Conservation (phyloP, 2,329 filamentous ascomycete species). For the Curvularia lunata region DNA sequence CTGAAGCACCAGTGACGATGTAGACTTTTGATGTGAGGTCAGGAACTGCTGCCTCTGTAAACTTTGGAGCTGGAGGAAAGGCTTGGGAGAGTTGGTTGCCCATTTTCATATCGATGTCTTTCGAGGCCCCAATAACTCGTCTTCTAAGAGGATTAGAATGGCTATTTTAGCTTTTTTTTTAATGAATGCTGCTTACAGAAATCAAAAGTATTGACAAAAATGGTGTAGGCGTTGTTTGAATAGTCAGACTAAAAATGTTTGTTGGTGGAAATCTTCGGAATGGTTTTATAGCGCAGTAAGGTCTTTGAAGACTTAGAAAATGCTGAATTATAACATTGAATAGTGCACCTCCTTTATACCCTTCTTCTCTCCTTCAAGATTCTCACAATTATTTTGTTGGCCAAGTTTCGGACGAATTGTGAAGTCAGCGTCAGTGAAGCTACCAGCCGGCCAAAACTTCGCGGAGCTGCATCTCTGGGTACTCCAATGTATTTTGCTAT, state of each 20-base stretch:
- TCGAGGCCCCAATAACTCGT: neutral
- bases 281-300: too few relatives aligned
- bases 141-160: too few relatives aligned
- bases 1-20: constrained; percentile 60
- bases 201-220: too few relatives aligned
- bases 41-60: constrained; percentile 42
- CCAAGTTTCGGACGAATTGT: neutral
- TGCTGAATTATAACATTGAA: neutral
- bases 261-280: too few relatives aligned
- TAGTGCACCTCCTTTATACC: too few relatives aligned
- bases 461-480: neutral
- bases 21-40: constrained; percentile 55
- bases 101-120: constrained; percentile 11
- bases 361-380: too few relatives aligned
- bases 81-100: constrained; percentile 23
- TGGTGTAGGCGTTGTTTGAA: too few relatives aligned
- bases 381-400: too few relatives aligned
- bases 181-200: too few relatives aligned
- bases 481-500: neutral
- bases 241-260: too few relatives aligned
- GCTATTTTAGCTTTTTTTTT: too few relatives aligned
- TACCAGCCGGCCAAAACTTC: neutral
- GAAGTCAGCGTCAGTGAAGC: neutral
- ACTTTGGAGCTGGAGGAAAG: constrained; percentile 25
- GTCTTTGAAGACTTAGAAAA: too few relatives aligned